A percentile compares a stretch with the other conserved stretches of the same genome.
Conservation (phyloP, 2,329 filamentous ascomycete species). For the Hypoxylon sp. region DNA sequence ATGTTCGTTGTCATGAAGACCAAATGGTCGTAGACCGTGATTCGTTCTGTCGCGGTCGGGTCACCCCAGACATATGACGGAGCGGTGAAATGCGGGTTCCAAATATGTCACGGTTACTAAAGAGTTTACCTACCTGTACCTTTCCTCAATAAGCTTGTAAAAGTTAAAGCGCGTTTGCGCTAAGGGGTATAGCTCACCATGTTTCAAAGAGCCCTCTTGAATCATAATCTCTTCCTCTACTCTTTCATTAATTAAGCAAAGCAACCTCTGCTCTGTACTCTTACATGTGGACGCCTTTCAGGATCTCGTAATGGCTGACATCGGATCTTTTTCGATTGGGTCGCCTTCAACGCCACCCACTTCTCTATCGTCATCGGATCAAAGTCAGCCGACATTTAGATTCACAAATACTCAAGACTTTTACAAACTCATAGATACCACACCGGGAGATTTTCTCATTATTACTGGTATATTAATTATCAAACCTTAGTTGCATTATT, state of each 20-base stretch:
- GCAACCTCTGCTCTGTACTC: conserved; percentile 3
- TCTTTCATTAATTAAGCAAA: too few species aligned
- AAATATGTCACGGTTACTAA: too few species aligned
- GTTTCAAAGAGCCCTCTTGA: too few species aligned
- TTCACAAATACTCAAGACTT: conserved; percentile 16
- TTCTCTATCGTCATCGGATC: too few species aligned
- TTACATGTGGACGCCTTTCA: background rate
- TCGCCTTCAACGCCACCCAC: too few species aligned
- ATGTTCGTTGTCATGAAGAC: conserved; percentile 2
- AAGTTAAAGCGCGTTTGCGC: too few species aligned
- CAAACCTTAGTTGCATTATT: background rate
- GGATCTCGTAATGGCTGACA: background rate
- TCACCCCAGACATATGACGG: conserved; percentile 21
- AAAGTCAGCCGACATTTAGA: background rate
- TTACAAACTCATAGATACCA: conserved; percentile 7
- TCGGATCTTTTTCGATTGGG: too few species aligned
- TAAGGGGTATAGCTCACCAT: too few species aligned
- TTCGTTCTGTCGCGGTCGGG: background rate
- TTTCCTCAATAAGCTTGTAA: too few species aligned
- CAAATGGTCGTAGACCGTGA: conserved; percentile 3
- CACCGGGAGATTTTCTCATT: conserved; percentile 12
- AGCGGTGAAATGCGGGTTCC: conserved; percentile 8
- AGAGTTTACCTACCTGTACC: too few species aligned
- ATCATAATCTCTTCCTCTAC: too few species aligned
- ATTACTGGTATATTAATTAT: conserved; percentile 13